Conservation (phyloP, 1,284 basidiomycete genomes). For the Heterobasidion occidentale region DNA sequence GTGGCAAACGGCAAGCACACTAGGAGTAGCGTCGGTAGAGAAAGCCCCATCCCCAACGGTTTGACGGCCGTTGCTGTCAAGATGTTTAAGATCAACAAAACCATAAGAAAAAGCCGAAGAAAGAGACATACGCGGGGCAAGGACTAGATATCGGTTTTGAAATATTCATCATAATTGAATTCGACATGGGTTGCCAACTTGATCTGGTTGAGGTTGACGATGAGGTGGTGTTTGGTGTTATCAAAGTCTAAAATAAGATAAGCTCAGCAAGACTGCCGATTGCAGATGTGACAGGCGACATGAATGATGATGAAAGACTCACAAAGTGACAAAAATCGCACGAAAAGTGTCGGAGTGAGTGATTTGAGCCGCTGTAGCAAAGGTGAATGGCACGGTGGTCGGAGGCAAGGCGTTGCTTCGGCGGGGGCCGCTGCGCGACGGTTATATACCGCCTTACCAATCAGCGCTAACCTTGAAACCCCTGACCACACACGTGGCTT, state of each 20-base stretch:
- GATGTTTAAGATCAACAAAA: background rate
- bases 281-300: too few species aligned
- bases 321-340: background rate
- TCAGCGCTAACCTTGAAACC: background rate
- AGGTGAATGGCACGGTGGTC: conserved; percentile 11
- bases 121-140: conserved; percentile 70
- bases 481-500: conserved; percentile 2
- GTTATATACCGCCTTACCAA: conserved; percentile 7
- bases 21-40: conserved; percentile 69
- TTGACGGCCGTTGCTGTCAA: conserved; percentile 79
- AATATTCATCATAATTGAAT: conserved; percentile 57
- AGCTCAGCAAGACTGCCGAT: too few species aligned
- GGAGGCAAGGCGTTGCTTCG: conserved; percentile 8
- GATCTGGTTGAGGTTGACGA: conserved; percentile 16
- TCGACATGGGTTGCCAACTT: conserved; percentile 82
- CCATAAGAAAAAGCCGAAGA: conserved; percentile 13
- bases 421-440: background rate
- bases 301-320: background rate
- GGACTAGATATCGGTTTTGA: conserved; percentile 78
- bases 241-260: background rate
- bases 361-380: background rate
- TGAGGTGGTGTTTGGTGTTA: background rate
- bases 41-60: conserved; percentile 91
- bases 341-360: background rate
- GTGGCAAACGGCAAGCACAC: conserved; percentile 77